Percentiles rank a stretch among this genome's conserved stretches.
These are phyloP conservation scores for Micractinium conductrix DNA, from an alignment of 139 green algal genomes.

Conservation along the genomic window DNA sequence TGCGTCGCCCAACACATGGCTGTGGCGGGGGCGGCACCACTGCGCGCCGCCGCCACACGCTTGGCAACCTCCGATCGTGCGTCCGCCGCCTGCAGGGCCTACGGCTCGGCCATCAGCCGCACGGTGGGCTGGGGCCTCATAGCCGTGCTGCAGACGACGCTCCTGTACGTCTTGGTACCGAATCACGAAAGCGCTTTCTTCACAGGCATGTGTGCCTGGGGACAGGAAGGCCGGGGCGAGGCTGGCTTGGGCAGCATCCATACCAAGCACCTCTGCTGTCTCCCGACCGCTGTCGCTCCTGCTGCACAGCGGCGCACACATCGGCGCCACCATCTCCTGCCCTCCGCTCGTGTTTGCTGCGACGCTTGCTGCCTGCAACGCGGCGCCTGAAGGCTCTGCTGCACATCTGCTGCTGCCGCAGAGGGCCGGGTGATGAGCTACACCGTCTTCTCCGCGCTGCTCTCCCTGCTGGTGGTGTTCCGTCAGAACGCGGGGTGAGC, in stretches of 20 bases:
- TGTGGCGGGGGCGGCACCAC: no score
- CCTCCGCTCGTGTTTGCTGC: no score
- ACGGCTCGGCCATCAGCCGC: slow-evolving; percentile 46
- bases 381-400: neutral
- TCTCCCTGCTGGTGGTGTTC: slow-evolving; percentile 56
- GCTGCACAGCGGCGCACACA: neutral
- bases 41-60: no score
- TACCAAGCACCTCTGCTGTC: no score
- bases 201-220: neutral
- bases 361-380: neutral
- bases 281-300: no score
- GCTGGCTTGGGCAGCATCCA: no score
- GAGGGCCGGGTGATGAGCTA: slow-evolving; percentile 23
- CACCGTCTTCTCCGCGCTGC: slow-evolving; percentile 34
- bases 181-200: neutral
- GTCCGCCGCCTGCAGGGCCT: slow-evolving; percentile 42
- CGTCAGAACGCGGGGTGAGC: slow-evolving; percentile 20
- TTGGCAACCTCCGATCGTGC: no score
- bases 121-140: slow-evolving; percentile 33
- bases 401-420: neutral
- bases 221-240: no score
- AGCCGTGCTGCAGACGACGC: slow-evolving; percentile 20
- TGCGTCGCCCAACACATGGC: no score
- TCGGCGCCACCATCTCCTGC: no score
- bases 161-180: slow-evolving; percentile 27